Conservation (phyloP, 768 basidiomycete genomes). For the Lactarius sp. region DNA sequence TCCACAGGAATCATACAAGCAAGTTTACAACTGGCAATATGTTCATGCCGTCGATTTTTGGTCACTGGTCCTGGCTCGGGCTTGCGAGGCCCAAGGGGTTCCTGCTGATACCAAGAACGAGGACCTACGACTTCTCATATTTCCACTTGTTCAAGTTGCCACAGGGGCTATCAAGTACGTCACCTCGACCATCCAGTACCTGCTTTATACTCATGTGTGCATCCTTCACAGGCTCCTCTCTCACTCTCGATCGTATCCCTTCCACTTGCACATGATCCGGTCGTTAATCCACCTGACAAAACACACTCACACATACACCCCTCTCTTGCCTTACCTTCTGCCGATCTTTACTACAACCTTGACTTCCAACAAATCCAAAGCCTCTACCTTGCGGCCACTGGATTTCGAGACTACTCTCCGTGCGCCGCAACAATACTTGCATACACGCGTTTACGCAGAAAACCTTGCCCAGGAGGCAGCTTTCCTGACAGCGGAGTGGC, state of each 20-base stretch:
- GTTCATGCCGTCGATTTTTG: slow-evolving; percentile 96
- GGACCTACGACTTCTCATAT: slow-evolving; percentile 83
- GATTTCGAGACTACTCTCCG: slow-evolving; percentile 87
- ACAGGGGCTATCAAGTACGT: slow-evolving; percentile 88
- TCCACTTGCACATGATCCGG: slow-evolving; percentile 88
- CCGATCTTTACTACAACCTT: slow-evolving; percentile 80
- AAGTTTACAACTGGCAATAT: slow-evolving; percentile 99
- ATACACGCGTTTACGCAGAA: slow-evolving; percentile 82
- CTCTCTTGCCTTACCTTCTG: slow-evolving; percentile 80
- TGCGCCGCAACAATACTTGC: slow-evolving; percentile 81
- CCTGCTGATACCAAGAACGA: slow-evolving; percentile 55
- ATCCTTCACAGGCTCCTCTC: slow-evolving; percentile 65
- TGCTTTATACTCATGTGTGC: slow-evolving; percentile 1
- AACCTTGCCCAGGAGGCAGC: slow-evolving; percentile 75
- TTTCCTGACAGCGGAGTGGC: slow-evolving; percentile 79
- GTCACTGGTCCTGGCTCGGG: slow-evolving; percentile 79
- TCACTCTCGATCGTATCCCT: slow-evolving; percentile 87
- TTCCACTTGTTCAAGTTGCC: slow-evolving; percentile 92
- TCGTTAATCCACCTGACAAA: slow-evolving; percentile 82
- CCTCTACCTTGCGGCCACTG: slow-evolving; percentile 81
- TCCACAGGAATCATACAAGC: slow-evolving; percentile 78
- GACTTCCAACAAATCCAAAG: slow-evolving; percentile 63
- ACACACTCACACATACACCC: slow-evolving; percentile 82
- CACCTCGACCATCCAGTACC: slow-evolving; percentile 2
- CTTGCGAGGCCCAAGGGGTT: slow-evolving; percentile 61